A percentile compares a stretch with the other conserved stretches of the same genome.
These are phyloP conservation scores for Thalassia testudinum DNA, from an alignment of 116 monocot genomes.

Conservation along the genomic window DNA sequence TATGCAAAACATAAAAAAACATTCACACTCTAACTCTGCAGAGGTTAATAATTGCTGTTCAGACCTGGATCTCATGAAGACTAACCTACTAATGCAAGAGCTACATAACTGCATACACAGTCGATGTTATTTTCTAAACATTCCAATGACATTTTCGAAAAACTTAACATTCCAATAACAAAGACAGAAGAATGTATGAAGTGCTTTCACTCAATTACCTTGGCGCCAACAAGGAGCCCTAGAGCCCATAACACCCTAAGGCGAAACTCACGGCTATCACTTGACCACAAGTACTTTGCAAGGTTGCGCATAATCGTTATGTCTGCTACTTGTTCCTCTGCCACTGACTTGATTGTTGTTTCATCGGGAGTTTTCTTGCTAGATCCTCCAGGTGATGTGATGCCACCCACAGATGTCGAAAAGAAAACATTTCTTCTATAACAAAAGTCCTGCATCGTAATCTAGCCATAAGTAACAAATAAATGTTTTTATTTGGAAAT, in stretches of 20 bases:
- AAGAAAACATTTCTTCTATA: constrained; percentile 35
- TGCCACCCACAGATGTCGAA: constrained; percentile 47
- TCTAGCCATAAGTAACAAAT: too few relatives aligned
- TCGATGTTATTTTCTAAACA: too few relatives aligned
- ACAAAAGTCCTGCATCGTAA: constrained; percentile 14
- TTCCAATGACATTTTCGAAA: too few relatives aligned
- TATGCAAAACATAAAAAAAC: too few relatives aligned
- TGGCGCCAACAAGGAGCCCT: constrained; percentile 74
- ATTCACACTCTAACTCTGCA: too few relatives aligned
- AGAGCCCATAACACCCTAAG: constrained; percentile 53
- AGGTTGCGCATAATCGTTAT: constrained; percentile 51
- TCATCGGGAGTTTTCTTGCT: constrained; percentile 24
- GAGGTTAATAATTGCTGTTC: too few relatives aligned
- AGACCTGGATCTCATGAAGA: too few relatives aligned
- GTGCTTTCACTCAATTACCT: constrained; percentile 24
- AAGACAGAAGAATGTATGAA: too few relatives aligned
- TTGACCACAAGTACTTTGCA: constrained; percentile 64
- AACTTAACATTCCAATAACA: too few relatives aligned
- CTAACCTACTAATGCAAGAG: too few relatives aligned
- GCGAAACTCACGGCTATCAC: constrained; percentile 66
- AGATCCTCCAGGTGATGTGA: constrained; percentile 13
- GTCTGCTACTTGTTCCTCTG: constrained; percentile 56
- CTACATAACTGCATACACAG: too few relatives aligned
- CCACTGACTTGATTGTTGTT: constrained; percentile 18
- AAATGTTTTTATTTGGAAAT: too few relatives aligned